Percentiles rank a stretch among this genome's conserved stretches.
Evolutionary conservation across 2,329 filamentous ascomycete species (phyloP).

Genomic region (Akanthomyces lecanii): DNA sequence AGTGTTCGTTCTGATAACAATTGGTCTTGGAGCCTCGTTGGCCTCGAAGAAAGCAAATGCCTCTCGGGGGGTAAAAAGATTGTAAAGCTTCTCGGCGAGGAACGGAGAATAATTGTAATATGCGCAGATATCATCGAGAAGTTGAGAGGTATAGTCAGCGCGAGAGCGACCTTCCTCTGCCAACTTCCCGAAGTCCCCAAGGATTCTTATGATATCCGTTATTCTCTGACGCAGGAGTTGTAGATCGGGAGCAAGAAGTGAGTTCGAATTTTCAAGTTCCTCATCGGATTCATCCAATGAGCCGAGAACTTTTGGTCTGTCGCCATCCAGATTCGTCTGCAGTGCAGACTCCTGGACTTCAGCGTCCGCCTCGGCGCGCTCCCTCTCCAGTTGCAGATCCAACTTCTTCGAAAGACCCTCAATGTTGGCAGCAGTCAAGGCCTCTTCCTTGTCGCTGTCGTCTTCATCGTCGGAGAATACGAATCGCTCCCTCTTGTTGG

Average conservation of each 20-base stretch:
- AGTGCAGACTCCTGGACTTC: slow-evolving; percentile 81
- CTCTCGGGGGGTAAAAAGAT: slow-evolving; percentile 86
- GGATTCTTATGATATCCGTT: slow-evolving; percentile 85
- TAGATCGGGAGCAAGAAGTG: slow-evolving; percentile 76
- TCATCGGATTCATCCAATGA: slow-evolving; percentile 61
- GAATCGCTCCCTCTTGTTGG: slow-evolving; percentile 49
- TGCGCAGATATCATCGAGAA: slow-evolving; percentile 86
- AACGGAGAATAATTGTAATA: slow-evolving; percentile 97
- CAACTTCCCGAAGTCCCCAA: slow-evolving; percentile 82
- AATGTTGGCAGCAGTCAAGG: slow-evolving; percentile 92
- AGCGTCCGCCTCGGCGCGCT: slow-evolving; percentile 76
- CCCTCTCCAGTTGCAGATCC: slow-evolving; percentile 70
- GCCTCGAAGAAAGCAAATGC: slow-evolving; percentile 98
- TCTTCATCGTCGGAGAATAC: slow-evolving; percentile 97
- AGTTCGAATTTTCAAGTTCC: slow-evolving; percentile 53
- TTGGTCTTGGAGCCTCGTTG: slow-evolving; percentile 88
- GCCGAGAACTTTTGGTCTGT: slow-evolving; percentile 62
- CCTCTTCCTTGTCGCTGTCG: slow-evolving; percentile 82
- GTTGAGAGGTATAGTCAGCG: slow-evolving; percentile 79
- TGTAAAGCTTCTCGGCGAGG: slow-evolving; percentile 93
- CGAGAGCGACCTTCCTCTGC: slow-evolving; percentile 76
- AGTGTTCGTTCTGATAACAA: slow-evolving; percentile 96
- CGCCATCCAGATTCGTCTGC: slow-evolving; percentile 88
- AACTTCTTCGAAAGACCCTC: slow-evolving; percentile 83
- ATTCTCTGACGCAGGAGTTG: slow-evolving; percentile 85